Evolutionary conservation across 371 early-diverging fungal species (phyloP).

Genomic region (Paraphysoderma sedebokerense): DNA sequence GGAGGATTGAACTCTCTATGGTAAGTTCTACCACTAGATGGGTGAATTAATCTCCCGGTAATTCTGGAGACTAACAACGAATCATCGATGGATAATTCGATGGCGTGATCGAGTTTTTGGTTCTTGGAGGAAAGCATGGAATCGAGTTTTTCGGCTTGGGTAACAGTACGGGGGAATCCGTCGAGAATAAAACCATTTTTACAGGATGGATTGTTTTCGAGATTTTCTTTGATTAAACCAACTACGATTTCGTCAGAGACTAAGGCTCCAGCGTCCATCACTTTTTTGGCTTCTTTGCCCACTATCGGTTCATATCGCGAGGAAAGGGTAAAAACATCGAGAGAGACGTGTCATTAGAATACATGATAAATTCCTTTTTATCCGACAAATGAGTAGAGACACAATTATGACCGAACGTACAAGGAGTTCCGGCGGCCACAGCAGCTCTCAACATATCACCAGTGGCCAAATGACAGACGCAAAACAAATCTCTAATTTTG

Average conservation of each 20-base stretch:
- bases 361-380: too few relatives aligned
- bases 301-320: too few relatives aligned
- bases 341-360: too few relatives aligned
- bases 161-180: conserved; percentile 98
- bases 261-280: conserved; percentile 95
- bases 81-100: conserved; percentile 90
- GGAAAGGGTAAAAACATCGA: too few relatives aligned
- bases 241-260: conserved; percentile 98
- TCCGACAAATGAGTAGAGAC: too few relatives aligned
- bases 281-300: conserved; percentile 88
- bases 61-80: conserved; percentile 82
- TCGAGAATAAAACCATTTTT: conserved; percentile 98
- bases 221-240: conserved; percentile 86
- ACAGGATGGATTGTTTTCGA: conserved; percentile 80
- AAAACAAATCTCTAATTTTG: conserved; percentile 27
- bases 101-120: conserved; percentile 65
- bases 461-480: conserved; percentile 39
- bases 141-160: conserved; percentile 96
- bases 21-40: conserved; percentile 88
- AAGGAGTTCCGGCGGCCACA: conserved; percentile 71
- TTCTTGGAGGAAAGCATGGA: conserved; percentile 69
- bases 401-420: too few relatives aligned
- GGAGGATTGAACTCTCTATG: conserved; percentile 81
- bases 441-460: conserved; percentile 98
- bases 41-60: conserved; percentile 90